Conservation (phyloP, 208 protist genomes). For the Zelonia costaricensis region DNA sequence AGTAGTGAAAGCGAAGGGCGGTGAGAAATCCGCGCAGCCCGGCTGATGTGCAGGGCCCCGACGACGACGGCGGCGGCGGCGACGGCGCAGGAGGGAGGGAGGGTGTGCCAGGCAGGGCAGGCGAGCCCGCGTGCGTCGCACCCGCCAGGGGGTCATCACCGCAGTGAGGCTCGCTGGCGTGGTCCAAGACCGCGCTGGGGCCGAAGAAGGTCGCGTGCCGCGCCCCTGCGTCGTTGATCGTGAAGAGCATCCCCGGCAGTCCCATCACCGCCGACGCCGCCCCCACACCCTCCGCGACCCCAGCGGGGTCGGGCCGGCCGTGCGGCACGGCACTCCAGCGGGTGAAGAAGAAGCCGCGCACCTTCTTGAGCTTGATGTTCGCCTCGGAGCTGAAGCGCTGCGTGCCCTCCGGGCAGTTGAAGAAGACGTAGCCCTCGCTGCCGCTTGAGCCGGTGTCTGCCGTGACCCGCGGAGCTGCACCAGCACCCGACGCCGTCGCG, state of each 20-base stretch:
- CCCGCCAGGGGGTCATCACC: neutral
- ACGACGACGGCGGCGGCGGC: neutral
- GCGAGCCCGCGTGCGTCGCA: neutral
- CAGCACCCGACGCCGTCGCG: neutral
- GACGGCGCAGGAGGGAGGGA: neutral
- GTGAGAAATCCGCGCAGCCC: conserved; percentile 51
- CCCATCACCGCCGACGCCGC: conserved; percentile 70
- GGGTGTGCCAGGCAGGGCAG: neutral
- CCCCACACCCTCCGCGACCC: conserved; percentile 12
- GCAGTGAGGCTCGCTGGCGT: neutral
- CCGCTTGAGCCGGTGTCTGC: conserved; percentile 23
- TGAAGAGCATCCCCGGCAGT: conserved; percentile 83
- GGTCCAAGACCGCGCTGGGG: conserved; percentile 27
- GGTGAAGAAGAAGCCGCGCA: conserved; percentile 78
- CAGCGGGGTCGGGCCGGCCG: neutral
- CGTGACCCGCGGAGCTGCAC: neutral
- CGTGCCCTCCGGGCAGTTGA: conserved; percentile 86
- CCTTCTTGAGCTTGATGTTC: conserved; percentile 69
- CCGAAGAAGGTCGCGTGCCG: conserved; percentile 73
- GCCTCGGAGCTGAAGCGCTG: conserved; percentile 85
- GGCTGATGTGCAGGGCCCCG: neutral
- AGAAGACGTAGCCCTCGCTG: conserved; percentile 73
- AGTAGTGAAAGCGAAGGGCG: conserved; percentile 68
- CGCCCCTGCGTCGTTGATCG: conserved; percentile 78
- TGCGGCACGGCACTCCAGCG: conserved; percentile 33